Evolutionary conservation across 2,329 filamentous ascomycete species (phyloP).

Genomic region (Pseudogymnoascus sp.): DNA sequence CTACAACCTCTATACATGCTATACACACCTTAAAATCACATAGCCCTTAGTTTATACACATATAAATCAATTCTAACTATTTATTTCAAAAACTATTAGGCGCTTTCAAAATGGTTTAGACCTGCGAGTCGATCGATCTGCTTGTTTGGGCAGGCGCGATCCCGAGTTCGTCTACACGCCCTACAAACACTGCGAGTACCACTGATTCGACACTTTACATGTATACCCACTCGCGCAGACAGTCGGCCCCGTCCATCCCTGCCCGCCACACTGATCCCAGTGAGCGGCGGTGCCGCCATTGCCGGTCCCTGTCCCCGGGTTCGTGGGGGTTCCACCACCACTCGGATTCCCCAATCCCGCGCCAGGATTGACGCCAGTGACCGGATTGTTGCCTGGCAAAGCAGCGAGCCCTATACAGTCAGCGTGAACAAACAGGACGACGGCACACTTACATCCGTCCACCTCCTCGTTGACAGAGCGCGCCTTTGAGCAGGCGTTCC

Average conservation of each 20-base stretch:
- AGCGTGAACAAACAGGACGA: not conserved
- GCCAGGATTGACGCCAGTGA: slow-evolving; percentile 9
- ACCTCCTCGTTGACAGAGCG: slow-evolving; percentile 42
- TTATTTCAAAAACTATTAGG: no score
- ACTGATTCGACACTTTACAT: slow-evolving; percentile 17
- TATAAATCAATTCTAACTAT: no score
- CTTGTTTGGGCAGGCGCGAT: not conserved
- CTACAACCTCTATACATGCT: no score
- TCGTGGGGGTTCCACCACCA: not conserved
- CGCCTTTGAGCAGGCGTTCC: slow-evolving; percentile 39
- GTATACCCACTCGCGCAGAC: slow-evolving; percentile 8
- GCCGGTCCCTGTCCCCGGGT: not conserved
- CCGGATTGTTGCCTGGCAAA: slow-evolving; percentile 11
- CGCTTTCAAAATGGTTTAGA: no score
- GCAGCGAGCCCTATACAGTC: slow-evolving; percentile 9
- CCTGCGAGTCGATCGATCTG: no score
- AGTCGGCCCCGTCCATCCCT: slow-evolving; percentile 5
- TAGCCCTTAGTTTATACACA: no score
- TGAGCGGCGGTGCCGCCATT: slow-evolving; percentile 17
- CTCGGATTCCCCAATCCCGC: not conserved
- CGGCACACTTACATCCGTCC: slow-evolving; percentile 37
- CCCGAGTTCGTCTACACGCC: no score
- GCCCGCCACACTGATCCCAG: not conserved
- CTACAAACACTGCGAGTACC: slow-evolving; percentile 14
- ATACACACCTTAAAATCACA: no score